Conservation (phyloP, 1,284 basidiomycete species). For the Coriolopsis trogii region DNA sequence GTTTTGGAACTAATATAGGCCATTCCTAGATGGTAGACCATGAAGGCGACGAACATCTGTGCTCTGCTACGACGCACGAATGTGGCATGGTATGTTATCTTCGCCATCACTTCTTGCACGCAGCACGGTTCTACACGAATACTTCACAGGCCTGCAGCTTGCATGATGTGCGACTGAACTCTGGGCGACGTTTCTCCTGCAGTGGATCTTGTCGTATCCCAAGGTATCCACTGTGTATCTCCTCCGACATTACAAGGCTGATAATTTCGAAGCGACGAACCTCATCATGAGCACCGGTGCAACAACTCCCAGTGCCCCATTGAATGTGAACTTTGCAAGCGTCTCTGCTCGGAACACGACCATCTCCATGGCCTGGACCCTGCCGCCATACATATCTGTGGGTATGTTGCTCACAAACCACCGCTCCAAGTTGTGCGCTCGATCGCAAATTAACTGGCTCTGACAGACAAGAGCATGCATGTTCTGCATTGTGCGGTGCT, state of each 20-base stretch:
- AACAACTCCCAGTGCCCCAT: slow-evolving; percentile 55
- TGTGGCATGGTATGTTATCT: slow-evolving; percentile 50
- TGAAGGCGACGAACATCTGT: slow-evolving; percentile 50
- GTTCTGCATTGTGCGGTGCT: slow-evolving; percentile 44
- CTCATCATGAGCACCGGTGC: slow-evolving; percentile 51
- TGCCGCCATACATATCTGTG: slow-evolving; percentile 56
- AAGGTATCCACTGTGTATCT: slow-evolving; percentile 37
- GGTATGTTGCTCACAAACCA: too few relatives aligned
- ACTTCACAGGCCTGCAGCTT: slow-evolving; percentile 48
- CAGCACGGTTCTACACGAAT: background rate
- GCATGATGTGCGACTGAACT: slow-evolving; percentile 32
- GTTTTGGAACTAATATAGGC: background rate
- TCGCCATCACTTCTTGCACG: background rate
- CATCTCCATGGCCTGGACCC: slow-evolving; percentile 55
- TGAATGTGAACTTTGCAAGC: slow-evolving; percentile 53
- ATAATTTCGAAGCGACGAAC: slow-evolving; percentile 42
- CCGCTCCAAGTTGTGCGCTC: too few relatives aligned
- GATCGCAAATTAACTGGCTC: too few relatives aligned
- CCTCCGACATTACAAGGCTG: background rate
- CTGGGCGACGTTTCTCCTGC: slow-evolving; percentile 44
- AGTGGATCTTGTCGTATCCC: slow-evolving; percentile 44
- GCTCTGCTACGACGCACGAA: slow-evolving; percentile 54
- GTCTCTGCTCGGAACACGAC: slow-evolving; percentile 48
- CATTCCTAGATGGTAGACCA: slow-evolving; percentile 47
- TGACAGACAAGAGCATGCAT: slow-evolving; percentile 51